Conservation (phyloP, 164 flowering plant genomes). For the Magnolia officinalis region DNA sequence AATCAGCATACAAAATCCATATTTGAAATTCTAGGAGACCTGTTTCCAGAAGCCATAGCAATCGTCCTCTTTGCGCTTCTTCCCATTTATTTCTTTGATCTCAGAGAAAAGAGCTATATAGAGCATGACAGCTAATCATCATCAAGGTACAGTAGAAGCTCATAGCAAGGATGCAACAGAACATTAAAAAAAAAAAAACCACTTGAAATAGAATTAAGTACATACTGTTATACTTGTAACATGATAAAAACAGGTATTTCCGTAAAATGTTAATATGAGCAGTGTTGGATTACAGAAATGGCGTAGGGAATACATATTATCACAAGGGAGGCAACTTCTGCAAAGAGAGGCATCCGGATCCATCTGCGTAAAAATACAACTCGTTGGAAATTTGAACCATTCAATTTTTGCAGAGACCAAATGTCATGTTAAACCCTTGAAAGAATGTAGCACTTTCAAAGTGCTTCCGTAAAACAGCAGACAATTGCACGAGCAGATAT, state of each 20-base stretch:
- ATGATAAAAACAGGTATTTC: too few relatives aligned
- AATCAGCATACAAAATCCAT: conserved; percentile 65
- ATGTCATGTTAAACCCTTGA: neutral
- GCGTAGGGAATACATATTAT: too few relatives aligned
- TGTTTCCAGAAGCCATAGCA: conserved; percentile 73
- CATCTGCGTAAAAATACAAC: neutral
- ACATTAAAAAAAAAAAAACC: neutral
- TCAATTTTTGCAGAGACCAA: neutral
- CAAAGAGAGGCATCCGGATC: neutral
- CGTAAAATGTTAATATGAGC: too few relatives aligned
- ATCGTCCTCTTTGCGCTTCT: conserved; percentile 71
- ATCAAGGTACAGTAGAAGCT: neutral
- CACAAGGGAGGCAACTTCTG: neutral
- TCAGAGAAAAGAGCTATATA: conserved; percentile 75
- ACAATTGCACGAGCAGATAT: neutral
- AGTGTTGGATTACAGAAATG: too few relatives aligned
- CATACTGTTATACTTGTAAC: neutral
- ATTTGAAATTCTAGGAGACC: conserved; percentile 54
- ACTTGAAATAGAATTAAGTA: neutral
- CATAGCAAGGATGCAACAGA: neutral
- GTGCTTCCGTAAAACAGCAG: neutral
- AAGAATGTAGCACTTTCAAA: neutral
- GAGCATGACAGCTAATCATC: conserved; percentile 2
- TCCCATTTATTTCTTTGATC: conserved; percentile 83
- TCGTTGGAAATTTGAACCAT: neutral